Evolutionary conservation across 2,329 filamentous ascomycete genomes (phyloP).

Genomic region (Pseudogymnoascus sp.): DNA sequence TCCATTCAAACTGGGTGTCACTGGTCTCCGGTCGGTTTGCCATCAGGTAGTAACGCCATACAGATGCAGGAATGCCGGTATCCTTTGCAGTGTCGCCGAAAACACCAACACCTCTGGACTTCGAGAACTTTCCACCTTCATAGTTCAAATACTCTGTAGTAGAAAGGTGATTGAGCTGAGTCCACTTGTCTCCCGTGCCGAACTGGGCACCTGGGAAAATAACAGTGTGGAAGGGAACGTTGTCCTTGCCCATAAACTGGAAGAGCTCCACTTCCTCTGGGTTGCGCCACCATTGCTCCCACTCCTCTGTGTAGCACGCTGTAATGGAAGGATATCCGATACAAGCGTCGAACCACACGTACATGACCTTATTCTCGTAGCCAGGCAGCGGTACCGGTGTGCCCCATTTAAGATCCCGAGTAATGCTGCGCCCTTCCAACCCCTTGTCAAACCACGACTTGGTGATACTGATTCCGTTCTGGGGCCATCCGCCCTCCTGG

Average conservation of each 20-base stretch:
- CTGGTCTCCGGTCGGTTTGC: constrained; percentile 76
- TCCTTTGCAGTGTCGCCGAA: constrained; percentile 86
- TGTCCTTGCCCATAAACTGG: constrained; percentile 94
- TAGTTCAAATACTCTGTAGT: constrained; percentile 89
- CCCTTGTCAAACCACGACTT: constrained; percentile 77
- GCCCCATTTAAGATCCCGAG: constrained; percentile 88
- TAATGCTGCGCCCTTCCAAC: constrained; percentile 79
- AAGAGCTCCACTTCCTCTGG: constrained; percentile 81
- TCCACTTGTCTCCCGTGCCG: constrained; percentile 79
- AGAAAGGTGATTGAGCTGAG: constrained; percentile 77
- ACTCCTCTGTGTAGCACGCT: constrained; percentile 77
- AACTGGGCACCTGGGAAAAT: constrained; percentile 86
- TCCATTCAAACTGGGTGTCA: constrained; percentile 88
- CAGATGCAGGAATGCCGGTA: constrained; percentile 72
- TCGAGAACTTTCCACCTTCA: constrained; percentile 85
- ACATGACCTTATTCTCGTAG: constrained; percentile 72
- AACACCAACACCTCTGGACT: constrained; percentile 80
- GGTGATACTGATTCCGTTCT: constrained; percentile 68
- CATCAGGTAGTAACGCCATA: constrained; percentile 91
- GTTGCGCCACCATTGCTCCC: constrained; percentile 93
- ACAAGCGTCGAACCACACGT: constrained; percentile 80
- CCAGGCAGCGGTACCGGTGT: constrained; percentile 43
- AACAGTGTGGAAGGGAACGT: constrained; percentile 73
- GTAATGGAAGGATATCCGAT: constrained; percentile 96
- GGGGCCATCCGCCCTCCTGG: constrained; percentile 65